phyloP scores from a whole-genome alignment of 805 yeast genomes.

The Pichia rugopelliculosa region DNA sequence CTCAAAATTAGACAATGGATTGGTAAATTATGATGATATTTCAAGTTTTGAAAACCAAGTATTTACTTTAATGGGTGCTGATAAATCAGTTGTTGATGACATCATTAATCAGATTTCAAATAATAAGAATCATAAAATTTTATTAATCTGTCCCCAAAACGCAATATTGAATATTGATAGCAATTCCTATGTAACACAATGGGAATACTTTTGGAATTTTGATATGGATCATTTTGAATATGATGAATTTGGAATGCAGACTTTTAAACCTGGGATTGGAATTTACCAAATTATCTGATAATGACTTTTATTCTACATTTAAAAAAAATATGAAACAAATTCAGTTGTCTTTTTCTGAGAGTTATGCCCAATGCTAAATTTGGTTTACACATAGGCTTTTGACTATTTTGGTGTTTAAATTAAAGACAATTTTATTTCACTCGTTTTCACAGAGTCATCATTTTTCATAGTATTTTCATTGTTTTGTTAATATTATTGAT shows the following conservation, averaged over 20 bases:
- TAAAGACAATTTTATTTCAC: no score
- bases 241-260: constrained; percentile 29
- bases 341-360: no score
- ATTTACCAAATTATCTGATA: constrained; percentile 35
- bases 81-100: not conserved
- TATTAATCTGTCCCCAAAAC: constrained; percentile 25
- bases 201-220: constrained; percentile 42
- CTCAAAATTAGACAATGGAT: not conserved
- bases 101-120: not conserved
- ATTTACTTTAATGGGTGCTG: constrained; percentile 1
- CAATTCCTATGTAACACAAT: constrained; percentile 13
- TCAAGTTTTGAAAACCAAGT: not conserved
- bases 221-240: constrained; percentile 73
- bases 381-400: no score
- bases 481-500: no score
- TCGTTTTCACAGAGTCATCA: no score
- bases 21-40: not conserved
- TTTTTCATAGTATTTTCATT: no score
- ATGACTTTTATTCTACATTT: not conserved
- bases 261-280: constrained; percentile 58
- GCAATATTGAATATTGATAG: constrained; percentile 15
- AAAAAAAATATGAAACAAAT: no score
- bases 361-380: no score
- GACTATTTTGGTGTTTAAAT: no score
- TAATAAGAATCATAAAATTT: constrained; percentile 14